These are phyloP conservation scores for Zygotorulaspora florentina DNA, from an alignment of 805 yeast species.

Conservation along the genomic window DNA sequence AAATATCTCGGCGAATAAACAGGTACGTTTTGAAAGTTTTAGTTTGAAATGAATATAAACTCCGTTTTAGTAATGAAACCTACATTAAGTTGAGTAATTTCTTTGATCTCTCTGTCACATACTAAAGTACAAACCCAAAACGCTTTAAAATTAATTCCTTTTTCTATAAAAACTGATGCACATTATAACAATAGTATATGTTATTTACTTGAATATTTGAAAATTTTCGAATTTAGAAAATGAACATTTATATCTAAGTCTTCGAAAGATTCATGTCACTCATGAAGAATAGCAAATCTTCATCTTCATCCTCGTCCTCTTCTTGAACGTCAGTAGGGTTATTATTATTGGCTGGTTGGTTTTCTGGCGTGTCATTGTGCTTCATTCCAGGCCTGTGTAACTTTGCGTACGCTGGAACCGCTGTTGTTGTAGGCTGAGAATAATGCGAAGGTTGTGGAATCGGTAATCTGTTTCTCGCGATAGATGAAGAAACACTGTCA, in stretches of 20 bases:
- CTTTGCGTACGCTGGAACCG: constrained; percentile 34
- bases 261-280: constrained; percentile 60
- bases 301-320: constrained; percentile 49
- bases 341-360: constrained; percentile 1
- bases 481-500: constrained; percentile 29
- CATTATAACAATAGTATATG: too few relatives aligned
- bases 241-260: constrained; percentile 2
- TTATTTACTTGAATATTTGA: neutral
- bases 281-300: constrained; percentile 65
- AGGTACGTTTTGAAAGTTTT: neutral
- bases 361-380: constrained; percentile 8
- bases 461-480: constrained; percentile 22
- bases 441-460: constrained; percentile 28
- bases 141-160: too few relatives aligned
- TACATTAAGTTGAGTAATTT: too few relatives aligned
- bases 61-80: too few relatives aligned
- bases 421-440: constrained; percentile 32
- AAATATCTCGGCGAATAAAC: too few relatives aligned
- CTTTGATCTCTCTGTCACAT: too few relatives aligned
- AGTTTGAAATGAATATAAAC: too few relatives aligned
- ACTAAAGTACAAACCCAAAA: too few relatives aligned
- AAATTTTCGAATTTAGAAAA: neutral
- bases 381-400: constrained; percentile 29
- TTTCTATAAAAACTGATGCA: too few relatives aligned
- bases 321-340: constrained; percentile 33